Conservation (phyloP, 805 yeast genomes). For the Lipomyces yamanashiensis region DNA sequence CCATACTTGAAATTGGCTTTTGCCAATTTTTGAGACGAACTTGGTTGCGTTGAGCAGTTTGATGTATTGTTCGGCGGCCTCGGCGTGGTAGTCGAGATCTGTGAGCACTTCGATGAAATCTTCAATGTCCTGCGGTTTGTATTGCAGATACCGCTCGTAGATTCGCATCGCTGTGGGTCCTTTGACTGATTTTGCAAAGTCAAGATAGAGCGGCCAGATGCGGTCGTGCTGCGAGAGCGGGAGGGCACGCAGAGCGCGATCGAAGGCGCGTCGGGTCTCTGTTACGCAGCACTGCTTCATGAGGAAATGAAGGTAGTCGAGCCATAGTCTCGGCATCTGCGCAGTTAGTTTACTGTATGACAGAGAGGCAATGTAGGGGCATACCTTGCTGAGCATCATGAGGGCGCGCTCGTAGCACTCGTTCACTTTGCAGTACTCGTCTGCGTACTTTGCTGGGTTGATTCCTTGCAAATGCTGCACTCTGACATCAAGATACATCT, state of each 20-base stretch:
- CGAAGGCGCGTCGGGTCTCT: constrained; percentile 52
- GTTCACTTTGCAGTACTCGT: constrained; percentile 49
- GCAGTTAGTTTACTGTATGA: neutral
- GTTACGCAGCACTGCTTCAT: constrained; percentile 47
- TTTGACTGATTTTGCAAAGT: constrained; percentile 52
- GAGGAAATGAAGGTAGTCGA: constrained; percentile 54
- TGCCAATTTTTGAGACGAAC: constrained; percentile 47
- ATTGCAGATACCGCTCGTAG: constrained; percentile 45
- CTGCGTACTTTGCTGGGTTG: constrained; percentile 42
- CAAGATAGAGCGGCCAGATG: constrained; percentile 61
- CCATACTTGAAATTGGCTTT: constrained; percentile 56
- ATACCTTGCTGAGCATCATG: constrained; percentile 46
- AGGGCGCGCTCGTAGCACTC: constrained; percentile 56
- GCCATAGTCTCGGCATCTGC: constrained; percentile 57
- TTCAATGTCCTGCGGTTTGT: constrained; percentile 41
- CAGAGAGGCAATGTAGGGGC: neutral
- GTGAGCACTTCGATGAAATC: constrained; percentile 40
- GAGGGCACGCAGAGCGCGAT: constrained; percentile 54
- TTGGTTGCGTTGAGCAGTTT: constrained; percentile 45
- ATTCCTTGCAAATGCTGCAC: constrained; percentile 42
- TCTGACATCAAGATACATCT: constrained; percentile 53
- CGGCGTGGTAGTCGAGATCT: constrained; percentile 37
- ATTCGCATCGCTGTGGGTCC: constrained; percentile 49
- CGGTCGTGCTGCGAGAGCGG: constrained; percentile 59
- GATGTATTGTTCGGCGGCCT: constrained; percentile 46